Base-by-base conservation (phyloP, 1,284 basidiomycete species). In the Dichomitus squalens region DNA sequence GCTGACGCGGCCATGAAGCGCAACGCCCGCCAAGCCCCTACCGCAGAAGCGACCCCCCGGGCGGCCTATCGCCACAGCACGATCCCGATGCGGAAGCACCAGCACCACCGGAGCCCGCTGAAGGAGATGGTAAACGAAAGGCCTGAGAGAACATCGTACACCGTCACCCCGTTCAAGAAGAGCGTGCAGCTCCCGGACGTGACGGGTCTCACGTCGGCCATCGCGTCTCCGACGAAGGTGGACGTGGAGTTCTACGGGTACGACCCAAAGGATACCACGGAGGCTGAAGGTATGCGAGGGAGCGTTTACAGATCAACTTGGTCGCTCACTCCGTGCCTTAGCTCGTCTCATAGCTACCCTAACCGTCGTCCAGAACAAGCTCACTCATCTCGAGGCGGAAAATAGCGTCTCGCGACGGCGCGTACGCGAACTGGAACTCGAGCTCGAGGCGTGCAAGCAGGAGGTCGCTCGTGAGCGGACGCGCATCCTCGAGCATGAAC, bases 381-480 rank as follows among this genome's bases (percentile, higher is more conserved):
- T 93, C 4, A 77, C 81, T 14, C 78, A 86, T 49, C 79, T 95
- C 1, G 91, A 95, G 66, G 83, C 85, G 1, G 92, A 95, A 68
- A 95, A 95, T 64, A 79, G 85, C 4, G 82, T 91, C 4, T 92
- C 92, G 1, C 79, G 90, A 1, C 77, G 88, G 20, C 80, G 93
- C 12, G 88, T 95, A 20, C 76, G 84, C 38, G 93, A 95, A 67
- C 80, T 96, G 5, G 93, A 96, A 72, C 75, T 81, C 50, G 93
- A 95, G 68, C 79, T 95, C 2, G 88, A 92, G 61, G 79, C 82
- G 3, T 92, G 89, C 65, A 90, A 88, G 68, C 79, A 81, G 21
- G 88, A 92, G 44, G 90, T 91, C 5, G 79, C 76, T 1, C 75
- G 76, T 51, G 89, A 92, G 66, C 80, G 88, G 9, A 85, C 86